Base-by-base conservation (phyloP, 1,284 basidiomycete genomes). In the Meripilus lineatus region DNA sequence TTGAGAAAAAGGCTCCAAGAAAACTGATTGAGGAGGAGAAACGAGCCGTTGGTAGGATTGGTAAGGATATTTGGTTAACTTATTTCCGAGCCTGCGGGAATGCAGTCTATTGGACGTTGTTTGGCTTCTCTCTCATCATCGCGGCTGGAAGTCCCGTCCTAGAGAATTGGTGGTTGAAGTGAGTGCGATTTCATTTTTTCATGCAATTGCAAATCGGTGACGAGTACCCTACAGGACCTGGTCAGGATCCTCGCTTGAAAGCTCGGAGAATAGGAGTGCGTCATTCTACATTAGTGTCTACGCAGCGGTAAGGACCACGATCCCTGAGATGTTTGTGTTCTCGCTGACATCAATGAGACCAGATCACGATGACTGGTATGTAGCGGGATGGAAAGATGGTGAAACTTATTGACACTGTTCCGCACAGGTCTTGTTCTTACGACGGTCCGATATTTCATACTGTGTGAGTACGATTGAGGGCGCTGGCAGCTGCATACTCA, bases 1-100 rank as follows among this genome's bases (percentile, higher is more conserved):
- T 17, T 49, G 61, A 61, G 47, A 82, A 78, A 62, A 90, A 89
- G 61, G 61, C 76, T 1, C 85, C 89, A 0, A 72, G 90, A 39
- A 95, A 93, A 64, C 73, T 96, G 17, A 73, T 96, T 25, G 92
- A 95, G 59, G 93, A 96, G 56, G 93, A 96, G 64, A 82, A 82
- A 50, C 77, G 91, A 5, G 93, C 90, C 0, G 82, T 90, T 18
- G 93, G 93, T 1, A 77, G 84, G 32, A 91, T 96, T 44, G 68
- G 78, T 38, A 72, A 71, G 49, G 77, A 82, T 33, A 84, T 96
- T 15, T 97, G 93, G 93, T 62, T 69, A 50, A 77, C 80, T 0
- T 96, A 95, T 60, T 67, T 95, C 57, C 65, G 65, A 42, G 85
- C 87, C 1, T 84, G 81, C 54, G 90, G 89, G 50, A 66, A 70